These are phyloP conservation scores for Boletus tomentosulus DNA, from an alignment of 768 basidiomycete genomes.

Conservation along the genomic window DNA sequence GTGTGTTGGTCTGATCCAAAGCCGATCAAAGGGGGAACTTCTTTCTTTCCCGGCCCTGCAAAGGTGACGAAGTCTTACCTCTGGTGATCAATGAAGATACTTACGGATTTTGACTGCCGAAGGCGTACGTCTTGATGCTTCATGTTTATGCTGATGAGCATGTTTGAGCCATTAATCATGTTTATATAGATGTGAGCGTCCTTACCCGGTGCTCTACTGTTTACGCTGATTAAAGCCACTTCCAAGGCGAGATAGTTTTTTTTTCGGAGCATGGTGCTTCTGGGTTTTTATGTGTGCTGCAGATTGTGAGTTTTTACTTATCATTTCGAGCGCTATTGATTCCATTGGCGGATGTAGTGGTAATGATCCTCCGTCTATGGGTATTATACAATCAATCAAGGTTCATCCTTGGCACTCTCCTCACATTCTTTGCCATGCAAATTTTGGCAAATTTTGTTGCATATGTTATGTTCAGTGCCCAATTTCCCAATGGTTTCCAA, in stretches of 20 bases:
- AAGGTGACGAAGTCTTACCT: background rate
- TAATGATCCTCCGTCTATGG: background rate
- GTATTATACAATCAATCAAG: background rate
- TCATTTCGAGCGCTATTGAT: too few species aligned
- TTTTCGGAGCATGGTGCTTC: background rate
- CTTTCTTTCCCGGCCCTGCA: background rate
- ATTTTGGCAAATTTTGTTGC: background rate
- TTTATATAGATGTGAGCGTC: background rate
- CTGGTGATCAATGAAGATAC: background rate
- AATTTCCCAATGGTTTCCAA: background rate
- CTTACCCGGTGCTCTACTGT: background rate
- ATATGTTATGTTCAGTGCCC: background rate
- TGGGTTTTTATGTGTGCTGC: background rate
- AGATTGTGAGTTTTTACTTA: background rate
- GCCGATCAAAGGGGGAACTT: background rate
- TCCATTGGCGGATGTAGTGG: background rate
- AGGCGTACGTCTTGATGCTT: background rate
- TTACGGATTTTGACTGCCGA: background rate
- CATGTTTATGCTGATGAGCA: background rate
- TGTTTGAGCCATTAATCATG: background rate
- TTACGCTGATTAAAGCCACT: background rate
- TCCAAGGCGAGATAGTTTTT: background rate
- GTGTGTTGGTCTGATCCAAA: background rate
- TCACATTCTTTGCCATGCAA: background rate
- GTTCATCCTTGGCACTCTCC: background rate